Conservation (phyloP, 306 rosid species). For the Acacia melanoxylon region DNA sequence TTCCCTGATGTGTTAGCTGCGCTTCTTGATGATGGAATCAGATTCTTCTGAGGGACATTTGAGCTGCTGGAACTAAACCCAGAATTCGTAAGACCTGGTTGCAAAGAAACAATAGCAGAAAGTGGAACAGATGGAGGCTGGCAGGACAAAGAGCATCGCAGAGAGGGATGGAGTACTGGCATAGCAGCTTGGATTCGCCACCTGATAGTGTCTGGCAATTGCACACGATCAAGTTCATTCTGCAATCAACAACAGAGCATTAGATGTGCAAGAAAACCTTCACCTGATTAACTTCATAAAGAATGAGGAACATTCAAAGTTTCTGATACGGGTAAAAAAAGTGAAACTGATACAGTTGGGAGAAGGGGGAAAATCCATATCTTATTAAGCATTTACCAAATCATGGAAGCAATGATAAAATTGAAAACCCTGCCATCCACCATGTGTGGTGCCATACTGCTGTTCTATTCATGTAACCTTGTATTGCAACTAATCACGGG, state of each 20-base stretch:
- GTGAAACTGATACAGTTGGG: not conserved
- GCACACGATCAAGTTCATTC: slow-evolving; percentile 74
- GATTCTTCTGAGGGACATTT: slow-evolving; percentile 52
- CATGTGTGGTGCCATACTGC: not conserved
- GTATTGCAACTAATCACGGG: not conserved
- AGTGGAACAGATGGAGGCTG: slow-evolving; percentile 68
- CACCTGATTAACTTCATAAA: slow-evolving; percentile 1
- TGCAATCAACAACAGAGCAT: slow-evolving; percentile 37
- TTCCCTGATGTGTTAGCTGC: slow-evolving; percentile 54
- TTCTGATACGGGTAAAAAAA: not conserved
- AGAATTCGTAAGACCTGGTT: slow-evolving; percentile 41
- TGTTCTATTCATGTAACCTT: not conserved
- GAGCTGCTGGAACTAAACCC: slow-evolving; percentile 46
- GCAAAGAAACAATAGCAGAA: slow-evolving; percentile 59
- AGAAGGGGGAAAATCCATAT: not conserved
- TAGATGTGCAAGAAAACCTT: slow-evolving; percentile 22
- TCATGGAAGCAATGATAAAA: not conserved
- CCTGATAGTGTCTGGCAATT: slow-evolving; percentile 79
- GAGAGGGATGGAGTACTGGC: slow-evolving; percentile 66
- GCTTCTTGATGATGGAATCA: slow-evolving; percentile 43
- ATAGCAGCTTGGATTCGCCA: slow-evolving; percentile 93
- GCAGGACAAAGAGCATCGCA: slow-evolving; percentile 58
- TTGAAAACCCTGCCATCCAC: not conserved
- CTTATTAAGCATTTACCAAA: not conserved
- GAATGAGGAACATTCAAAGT: not conserved